Base-by-base conservation (phyloP, 805 yeast genomes). In the Starmerella kuoi region DNA sequence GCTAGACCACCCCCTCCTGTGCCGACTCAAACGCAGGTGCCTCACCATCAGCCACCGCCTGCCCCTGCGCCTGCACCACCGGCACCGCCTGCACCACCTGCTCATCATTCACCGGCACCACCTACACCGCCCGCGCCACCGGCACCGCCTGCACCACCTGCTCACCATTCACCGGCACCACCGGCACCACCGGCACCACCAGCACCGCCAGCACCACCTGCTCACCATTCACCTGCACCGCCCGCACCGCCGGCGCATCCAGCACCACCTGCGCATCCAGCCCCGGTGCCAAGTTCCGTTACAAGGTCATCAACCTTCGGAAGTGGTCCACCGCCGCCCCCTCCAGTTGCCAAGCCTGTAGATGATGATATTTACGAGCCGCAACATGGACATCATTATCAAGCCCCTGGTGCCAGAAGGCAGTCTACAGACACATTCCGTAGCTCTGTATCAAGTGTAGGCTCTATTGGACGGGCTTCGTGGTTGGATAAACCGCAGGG, bases 401-500 rank as follows among this genome's bases (percentile, higher is more conserved):
- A 47, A 12, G 47, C 51, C 23, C 42, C 51, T 2, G 45, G 53
- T n/a, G n/a, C n/a, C n/a, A n/a, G n/a, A n/a, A n/a, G n/a, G n/a
- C n/a, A n/a, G n/a, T n/a, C n/a, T n/a, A n/a, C n/a, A n/a, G n/a
- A n/a, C n/a, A n/a, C n/a, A n/a, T n/a, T n/a, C n/a, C n/a, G n/a
- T n/a, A n/a, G n/a, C n/a, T n/a, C n/a, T n/a, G n/a, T n/a, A n/a
- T n/a, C n/a, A n/a, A n/a, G n/a, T n/a, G n/a, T n/a, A n/a, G n/a
- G n/a, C n/a, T n/a, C n/a, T n/a, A n/a, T n/a, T n/a, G n/a, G n/a
- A n/a, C n/a, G 33, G 33, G 9, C 68, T 2, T 61, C 60, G 15
- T 86, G 95, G 95, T 83, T 91, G 88, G 50, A 73, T 14, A 61
- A 61, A 9, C 58, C 61, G 6, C 65, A 70, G 14, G 69, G 69